phyloP scores from a whole-genome alignment of 164 flowering plant genomes.

The Cinnamomum micranthum region DNA sequence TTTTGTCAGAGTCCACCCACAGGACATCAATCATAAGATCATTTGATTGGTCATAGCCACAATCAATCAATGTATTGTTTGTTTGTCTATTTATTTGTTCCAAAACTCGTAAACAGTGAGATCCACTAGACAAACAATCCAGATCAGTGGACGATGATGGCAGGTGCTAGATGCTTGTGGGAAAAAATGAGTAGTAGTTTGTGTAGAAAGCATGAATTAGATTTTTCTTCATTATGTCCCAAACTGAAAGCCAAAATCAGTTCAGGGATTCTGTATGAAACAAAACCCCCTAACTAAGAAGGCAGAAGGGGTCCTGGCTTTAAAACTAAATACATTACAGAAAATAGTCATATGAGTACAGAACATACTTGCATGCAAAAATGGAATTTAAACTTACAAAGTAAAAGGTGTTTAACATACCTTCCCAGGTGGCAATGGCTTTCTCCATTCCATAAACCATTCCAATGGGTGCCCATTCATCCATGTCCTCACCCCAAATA shows the following conservation, averaged over 20 bases:
- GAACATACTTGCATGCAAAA: conserved; percentile 2
- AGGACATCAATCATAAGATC: not conserved
- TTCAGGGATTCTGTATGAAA: not conserved
- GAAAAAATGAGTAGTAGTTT: not conserved
- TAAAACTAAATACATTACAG: too few relatives aligned
- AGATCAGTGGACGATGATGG: not conserved
- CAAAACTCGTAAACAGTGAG: not conserved
- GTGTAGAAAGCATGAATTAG: not conserved
- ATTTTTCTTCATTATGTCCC: not conserved
- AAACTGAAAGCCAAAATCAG: not conserved
- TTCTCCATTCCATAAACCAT: conserved; percentile 88
- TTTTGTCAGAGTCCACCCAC: not conserved
- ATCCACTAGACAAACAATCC: not conserved
- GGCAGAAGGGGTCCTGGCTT: too few relatives aligned
- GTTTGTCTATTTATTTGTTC: not conserved
- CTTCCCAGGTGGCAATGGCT: conserved; percentile 99
- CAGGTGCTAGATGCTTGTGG: not conserved
- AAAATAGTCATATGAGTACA: not conserved
- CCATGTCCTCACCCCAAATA: conserved; percentile 98
- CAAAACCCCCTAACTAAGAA: not conserved
- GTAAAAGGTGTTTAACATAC: conserved; percentile 31
- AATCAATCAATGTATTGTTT: not conserved
- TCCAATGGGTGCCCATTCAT: conserved; percentile 95
- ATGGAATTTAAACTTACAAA: not conserved
- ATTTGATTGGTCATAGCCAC: too few relatives aligned